Conservation (phyloP, 2,329 filamentous ascomycete species). For the Chaetomium strumarium region DNA sequence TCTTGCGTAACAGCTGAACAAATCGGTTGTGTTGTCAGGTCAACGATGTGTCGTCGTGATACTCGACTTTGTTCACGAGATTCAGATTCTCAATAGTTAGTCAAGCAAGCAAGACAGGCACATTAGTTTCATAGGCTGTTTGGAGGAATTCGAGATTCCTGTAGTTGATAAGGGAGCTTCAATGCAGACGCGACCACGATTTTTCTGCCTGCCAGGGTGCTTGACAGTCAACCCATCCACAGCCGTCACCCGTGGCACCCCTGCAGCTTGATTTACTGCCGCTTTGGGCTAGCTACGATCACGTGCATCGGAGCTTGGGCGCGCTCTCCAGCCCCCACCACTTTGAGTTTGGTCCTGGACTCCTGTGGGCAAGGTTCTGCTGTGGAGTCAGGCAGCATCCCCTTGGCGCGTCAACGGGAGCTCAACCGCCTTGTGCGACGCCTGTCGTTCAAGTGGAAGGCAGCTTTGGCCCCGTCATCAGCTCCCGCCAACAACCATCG, state of each 20-base stretch:
- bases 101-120: neutral
- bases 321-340: slow-evolving; percentile 10
- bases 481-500: slow-evolving; percentile 27
- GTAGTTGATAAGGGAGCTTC: neutral
- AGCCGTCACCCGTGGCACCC: slow-evolving; percentile 11
- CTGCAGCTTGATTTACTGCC: slow-evolving; percentile 12
- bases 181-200: slow-evolving; percentile 18
- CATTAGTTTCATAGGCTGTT: neutral
- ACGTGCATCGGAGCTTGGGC: slow-evolving; percentile 26
- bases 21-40: neutral
- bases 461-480: slow-evolving; percentile 54
- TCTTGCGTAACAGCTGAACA: neutral
- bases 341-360: neutral
- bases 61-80: neutral
- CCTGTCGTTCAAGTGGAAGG: slow-evolving; percentile 32
- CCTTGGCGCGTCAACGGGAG: slow-evolving; percentile 19
- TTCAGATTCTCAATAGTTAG: neutral
- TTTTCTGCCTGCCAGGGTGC: slow-evolving; percentile 15
- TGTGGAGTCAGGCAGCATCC: slow-evolving; percentile 21
- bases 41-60: neutral
- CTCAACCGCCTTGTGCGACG: slow-evolving; percentile 9
- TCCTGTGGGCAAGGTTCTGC: neutral
- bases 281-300: slow-evolving; percentile 15
- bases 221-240: slow-evolving; percentile 14
- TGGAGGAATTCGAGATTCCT: neutral